Evolutionary conservation across 352 stramenopile genomes (phyloP).

Genomic region (Globisporangium cystogenes): DNA sequence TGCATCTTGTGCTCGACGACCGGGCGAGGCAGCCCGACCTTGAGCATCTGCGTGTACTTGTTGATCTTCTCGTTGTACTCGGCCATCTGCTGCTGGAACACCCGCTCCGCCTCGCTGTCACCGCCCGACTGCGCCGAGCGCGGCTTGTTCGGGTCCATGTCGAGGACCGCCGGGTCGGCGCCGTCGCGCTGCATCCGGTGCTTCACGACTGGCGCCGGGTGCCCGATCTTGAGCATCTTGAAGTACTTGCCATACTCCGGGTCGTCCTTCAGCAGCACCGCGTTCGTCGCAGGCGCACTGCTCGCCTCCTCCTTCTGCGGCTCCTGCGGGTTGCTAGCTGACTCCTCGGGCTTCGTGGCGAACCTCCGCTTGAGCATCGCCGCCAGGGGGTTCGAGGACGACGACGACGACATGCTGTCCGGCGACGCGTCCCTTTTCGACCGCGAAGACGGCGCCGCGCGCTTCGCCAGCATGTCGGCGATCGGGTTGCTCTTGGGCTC

Average conservation of each 20-base stretch:
- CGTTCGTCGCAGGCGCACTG: constrained; percentile 13
- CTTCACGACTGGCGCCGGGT: constrained; percentile 56
- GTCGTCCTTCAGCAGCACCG: constrained; percentile 51
- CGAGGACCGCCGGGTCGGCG: constrained; percentile 53
- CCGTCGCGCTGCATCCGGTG: constrained; percentile 73
- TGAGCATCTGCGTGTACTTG: constrained; percentile 78
- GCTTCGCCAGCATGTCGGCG: constrained; percentile 11
- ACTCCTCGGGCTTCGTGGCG: constrained; percentile 1
- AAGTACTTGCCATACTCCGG: constrained; percentile 75
- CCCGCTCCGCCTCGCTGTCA: constrained; percentile 32
- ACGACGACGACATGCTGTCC: not conserved
- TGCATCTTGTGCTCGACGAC: constrained; percentile 85
- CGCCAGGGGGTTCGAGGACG: constrained; percentile 5
- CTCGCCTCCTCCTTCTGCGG: not conserved
- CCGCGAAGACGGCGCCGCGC: not conserved
- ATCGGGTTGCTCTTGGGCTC: constrained; percentile 13
- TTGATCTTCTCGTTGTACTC: constrained; percentile 61
- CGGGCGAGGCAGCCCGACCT: constrained; percentile 55
- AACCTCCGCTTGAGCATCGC: constrained; percentile 10
- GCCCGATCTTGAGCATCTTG: constrained; percentile 77
- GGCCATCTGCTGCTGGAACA: constrained; percentile 46
- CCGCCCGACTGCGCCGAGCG: constrained; percentile 19
- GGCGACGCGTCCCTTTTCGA: not conserved
- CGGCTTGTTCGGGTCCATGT: constrained; percentile 57
- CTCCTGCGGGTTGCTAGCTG: constrained; percentile 3